Conservation (phyloP, 176 grass and related monocot species). For the Musa acuminata region DNA sequence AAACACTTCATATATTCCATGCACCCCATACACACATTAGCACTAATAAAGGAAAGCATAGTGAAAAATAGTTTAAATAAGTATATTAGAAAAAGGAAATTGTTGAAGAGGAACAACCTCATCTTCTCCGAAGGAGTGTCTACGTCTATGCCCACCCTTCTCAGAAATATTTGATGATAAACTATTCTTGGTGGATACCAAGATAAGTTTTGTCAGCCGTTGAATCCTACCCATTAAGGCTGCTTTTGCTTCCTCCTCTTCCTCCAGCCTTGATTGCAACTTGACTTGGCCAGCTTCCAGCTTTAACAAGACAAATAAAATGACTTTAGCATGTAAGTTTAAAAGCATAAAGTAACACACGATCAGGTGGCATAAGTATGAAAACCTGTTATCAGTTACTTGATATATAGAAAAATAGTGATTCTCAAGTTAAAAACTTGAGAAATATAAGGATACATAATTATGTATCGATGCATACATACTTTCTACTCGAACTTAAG, state of each 20-base stretch:
- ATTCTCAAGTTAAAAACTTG: too few relatives aligned
- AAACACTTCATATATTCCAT: not conserved
- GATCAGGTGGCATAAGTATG: not conserved
- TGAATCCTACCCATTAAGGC: conserved; percentile 97
- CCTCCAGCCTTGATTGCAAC: conserved; percentile 89
- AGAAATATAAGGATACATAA: too few relatives aligned
- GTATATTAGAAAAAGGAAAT: not conserved
- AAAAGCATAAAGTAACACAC: not conserved
- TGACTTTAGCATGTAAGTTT: not conserved
- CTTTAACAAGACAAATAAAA: conserved; percentile 20
- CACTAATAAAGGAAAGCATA: too few relatives aligned
- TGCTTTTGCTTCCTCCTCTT: conserved; percentile 99
- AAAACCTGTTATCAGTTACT: not conserved
- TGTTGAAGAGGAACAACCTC: conserved; percentile 43
- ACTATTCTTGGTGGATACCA: conserved; percentile 94
- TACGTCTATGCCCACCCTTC: conserved; percentile 44
- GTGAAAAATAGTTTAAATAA: not conserved
- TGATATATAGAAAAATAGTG: not conserved
- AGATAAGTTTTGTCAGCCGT: conserved; percentile 85
- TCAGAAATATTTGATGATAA: conserved; percentile 66
- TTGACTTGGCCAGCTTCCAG: conserved; percentile 98
- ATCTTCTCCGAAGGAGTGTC: conserved; percentile 96
- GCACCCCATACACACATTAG: too few relatives aligned
- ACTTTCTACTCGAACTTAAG: too few relatives aligned
- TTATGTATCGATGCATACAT: too few relatives aligned